Evolutionary conservation across 352 stramenopile species (phyloP).

Genomic region (Aphanomyces astaci): DNA sequence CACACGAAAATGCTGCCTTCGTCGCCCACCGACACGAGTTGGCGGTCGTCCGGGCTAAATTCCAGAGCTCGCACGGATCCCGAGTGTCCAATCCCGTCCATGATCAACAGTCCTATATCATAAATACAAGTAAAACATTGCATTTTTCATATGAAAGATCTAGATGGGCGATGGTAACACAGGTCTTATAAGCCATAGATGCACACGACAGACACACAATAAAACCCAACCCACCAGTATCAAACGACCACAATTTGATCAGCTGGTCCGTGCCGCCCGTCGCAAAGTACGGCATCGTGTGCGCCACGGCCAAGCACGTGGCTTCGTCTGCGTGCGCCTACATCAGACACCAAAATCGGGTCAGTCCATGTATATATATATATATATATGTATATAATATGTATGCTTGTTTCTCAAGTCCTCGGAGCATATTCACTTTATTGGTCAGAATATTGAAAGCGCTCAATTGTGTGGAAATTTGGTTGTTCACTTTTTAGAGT

Average conservation of each 20-base stretch:
- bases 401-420: too few species aligned
- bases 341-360: background rate
- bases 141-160: too few species aligned
- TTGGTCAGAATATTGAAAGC: too few species aligned
- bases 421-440: too few species aligned
- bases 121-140: background rate
- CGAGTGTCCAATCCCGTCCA: constrained; percentile 73
- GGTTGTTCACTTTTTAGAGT: too few species aligned
- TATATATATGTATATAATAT: too few species aligned
- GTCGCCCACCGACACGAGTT: constrained; percentile 86
- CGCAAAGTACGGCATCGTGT: constrained; percentile 76
- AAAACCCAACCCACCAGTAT: constrained; percentile 28
- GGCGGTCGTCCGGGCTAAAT: constrained; percentile 87
- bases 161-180: too few species aligned
- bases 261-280: constrained; percentile 82
- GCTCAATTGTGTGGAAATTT: too few species aligned
- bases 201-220: background rate
- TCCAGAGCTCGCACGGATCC: constrained; percentile 57
- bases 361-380: background rate
- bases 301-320: constrained; percentile 82
- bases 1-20: constrained; percentile 90
- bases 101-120: constrained; percentile 35
- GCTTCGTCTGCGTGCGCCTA: constrained; percentile 72
- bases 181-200: too few species aligned
- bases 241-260: constrained; percentile 83